Evolutionary conservation across 306 rosid genomes (phyloP).

Genomic region (Prosopis cineraria): DNA sequence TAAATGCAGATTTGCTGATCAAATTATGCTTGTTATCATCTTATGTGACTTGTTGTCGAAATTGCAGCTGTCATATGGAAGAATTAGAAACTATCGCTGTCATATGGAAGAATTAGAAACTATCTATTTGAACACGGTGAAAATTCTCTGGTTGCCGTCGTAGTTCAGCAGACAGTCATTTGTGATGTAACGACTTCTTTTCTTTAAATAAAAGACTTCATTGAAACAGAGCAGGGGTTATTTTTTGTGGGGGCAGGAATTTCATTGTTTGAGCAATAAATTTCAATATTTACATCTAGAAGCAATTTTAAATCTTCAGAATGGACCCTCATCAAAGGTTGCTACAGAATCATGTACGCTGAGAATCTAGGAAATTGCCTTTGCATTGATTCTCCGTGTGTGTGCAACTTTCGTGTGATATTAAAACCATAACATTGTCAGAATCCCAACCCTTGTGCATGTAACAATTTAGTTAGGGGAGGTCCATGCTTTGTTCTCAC

Average conservation of each 20-base stretch:
- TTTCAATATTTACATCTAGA: neutral
- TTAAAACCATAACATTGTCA: too few relatives aligned
- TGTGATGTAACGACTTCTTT: neutral
- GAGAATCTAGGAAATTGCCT: neutral
- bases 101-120: neutral
- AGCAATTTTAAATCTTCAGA: neutral
- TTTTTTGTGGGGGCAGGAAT: neutral
- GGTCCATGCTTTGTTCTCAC: too few relatives aligned
- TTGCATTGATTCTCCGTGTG: neutral
- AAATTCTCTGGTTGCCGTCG: constrained; percentile 1
- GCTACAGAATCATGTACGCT: neutral
- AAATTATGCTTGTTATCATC: neutral
- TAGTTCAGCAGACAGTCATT: neutral
- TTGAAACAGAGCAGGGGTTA: constrained; percentile 8
- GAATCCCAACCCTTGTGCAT: too few relatives aligned
- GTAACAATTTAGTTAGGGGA: too few relatives aligned
- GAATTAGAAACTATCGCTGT: neutral
- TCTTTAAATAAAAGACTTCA: neutral
- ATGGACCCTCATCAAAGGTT: neutral
- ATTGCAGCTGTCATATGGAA: neutral
- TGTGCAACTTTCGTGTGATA: neutral
- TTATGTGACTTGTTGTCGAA: neutral
- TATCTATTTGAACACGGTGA: neutral
- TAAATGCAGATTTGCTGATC: neutral
- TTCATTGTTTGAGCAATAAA: neutral